Evolutionary conservation across 2,329 filamentous ascomycete species (phyloP), one percentile per base, ranked within the genome.

Genomic region (Epichloe gansuensis): DNA sequence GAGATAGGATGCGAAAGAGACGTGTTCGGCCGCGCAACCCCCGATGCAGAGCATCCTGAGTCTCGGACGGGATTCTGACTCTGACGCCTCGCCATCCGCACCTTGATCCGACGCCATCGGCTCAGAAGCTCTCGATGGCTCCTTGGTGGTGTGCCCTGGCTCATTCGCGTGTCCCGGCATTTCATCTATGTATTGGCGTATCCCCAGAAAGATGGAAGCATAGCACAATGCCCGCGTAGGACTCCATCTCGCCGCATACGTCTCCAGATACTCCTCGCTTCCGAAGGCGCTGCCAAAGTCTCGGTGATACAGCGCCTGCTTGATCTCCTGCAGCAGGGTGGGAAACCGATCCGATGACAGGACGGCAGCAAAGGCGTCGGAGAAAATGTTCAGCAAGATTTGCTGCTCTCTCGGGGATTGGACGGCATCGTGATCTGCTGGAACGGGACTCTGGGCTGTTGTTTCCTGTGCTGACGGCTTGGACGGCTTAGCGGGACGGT

Each of bases 161-260:
- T 43, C 39, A 36, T 31, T n/a, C 5, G 17, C 39, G n/a, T 15
- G 38, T 15, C 4, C 12, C 27, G 38, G 12, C 5, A 71, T 59
- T n/a, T 51, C 54, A 27, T 64, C 58, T 2, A 74, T 55, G 31
- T 73, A 58, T 1, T 56, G 53, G 9, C 56, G 54, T 12, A 79
- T 61, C 7, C 61, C 62, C 47, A 66, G 54, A 39, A 84, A 65
- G n/a, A 82, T 68, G 3, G 69, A 63, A n/a, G 81, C 73, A 68
- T 97, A 97, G 56, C 84, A 88, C 50, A 97, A 70, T 0, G 89
- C 86, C 50, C 93, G 76, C 50, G 86, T 85, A 2, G 91, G 87
- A 67, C 89, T 95, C 90, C 91, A 98, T 60, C 93, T 74, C 51
- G 88, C 80, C 8, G 89, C 88, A 71, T 98, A 98, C 9, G 85